Conservation (phyloP, 768 basidiomycete genomes). For the Peribolospora kevripleyi region DNA sequence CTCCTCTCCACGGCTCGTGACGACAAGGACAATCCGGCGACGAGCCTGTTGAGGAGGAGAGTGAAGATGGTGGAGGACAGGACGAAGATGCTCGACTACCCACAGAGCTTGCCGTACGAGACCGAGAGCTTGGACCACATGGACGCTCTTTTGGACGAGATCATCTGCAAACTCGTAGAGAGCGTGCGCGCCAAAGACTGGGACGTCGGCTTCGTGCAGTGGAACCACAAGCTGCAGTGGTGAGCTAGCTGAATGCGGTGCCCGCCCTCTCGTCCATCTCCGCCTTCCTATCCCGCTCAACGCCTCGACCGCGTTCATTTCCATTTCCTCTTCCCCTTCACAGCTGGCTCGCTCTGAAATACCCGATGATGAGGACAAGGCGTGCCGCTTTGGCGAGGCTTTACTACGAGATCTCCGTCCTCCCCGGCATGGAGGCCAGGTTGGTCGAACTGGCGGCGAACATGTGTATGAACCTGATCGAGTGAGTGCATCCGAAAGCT, state of each 20-base stretch:
- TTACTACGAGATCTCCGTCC: slow-evolving; percentile 44
- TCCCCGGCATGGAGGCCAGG: slow-evolving; percentile 46
- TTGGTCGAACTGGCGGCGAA: slow-evolving; percentile 44
- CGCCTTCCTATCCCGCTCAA: slow-evolving; percentile 4
- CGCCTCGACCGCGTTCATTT: slow-evolving; percentile 11
- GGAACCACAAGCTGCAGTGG: slow-evolving; percentile 16
- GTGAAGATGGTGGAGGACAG: slow-evolving; percentile 1
- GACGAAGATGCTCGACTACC: slow-evolving; percentile 12
- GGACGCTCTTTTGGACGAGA: slow-evolving; percentile 22
- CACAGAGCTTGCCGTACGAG: slow-evolving; percentile 19
- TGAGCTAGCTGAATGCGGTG: slow-evolving; percentile 16
- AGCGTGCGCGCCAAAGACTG: slow-evolving; percentile 57
- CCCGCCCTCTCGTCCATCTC: neutral
- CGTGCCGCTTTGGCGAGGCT: slow-evolving; percentile 48
- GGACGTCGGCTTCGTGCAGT: slow-evolving; percentile 43
- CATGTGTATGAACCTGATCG: slow-evolving; percentile 24
- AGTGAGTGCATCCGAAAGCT: slow-evolving; percentile 5
- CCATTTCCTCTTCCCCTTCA: neutral
- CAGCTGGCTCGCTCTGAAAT: slow-evolving; percentile 63
- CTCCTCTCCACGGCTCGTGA: slow-evolving; percentile 3
- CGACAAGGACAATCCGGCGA: neutral
- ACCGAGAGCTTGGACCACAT: slow-evolving; percentile 23
- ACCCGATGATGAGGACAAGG: slow-evolving; percentile 59
- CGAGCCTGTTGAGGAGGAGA: slow-evolving; percentile 3
- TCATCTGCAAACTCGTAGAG: slow-evolving; percentile 33